Evolutionary conservation across 2,329 filamentous ascomycete species (phyloP), one percentile per base, ranked within the genome.

Genomic region (Pseudocercospora fuligena): DNA sequence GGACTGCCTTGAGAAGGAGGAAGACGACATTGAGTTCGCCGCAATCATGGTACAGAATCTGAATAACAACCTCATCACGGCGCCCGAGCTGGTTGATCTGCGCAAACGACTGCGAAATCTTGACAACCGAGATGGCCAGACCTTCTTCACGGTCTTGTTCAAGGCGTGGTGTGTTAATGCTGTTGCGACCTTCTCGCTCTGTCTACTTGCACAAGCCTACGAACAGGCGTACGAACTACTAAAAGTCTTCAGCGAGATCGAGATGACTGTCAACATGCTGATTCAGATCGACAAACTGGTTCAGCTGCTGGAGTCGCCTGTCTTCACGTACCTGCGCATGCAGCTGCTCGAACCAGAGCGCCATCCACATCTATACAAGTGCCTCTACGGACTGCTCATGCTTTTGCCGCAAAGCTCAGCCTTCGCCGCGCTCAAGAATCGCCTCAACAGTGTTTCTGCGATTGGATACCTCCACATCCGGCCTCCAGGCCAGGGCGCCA

Each of bases 11-110:
- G 95, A 98, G 79, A 97, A 94, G 76, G 95, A 99, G 78, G 95
- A 98, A 72, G 82, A 86, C 80, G 95, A 99, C 77, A 89, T 99
- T 49, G 96, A 99, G 78, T 99, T 99, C 80, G 94, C 95, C 16
- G 97, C 94, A 77, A 98, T 99, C 74, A 99, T 99, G 95, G 93
- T 99, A 31, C 95, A 99, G 78, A 98, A 98, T 75, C 85, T 99
- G 61, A 99, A 99, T 82, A 99, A 99, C 79, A 99, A 99, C 74
- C 89, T 99, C 63, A 97, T 99, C 71, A 99, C 96, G 1, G 95
- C 96, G 0, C 95, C 96, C 0, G 94, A 99, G 79, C 84, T 99
- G 31, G 89, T 92, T 1, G 96, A 98, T 73, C 84, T 99, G 69
- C 89, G 95, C 54, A 97, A 97, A 78, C 86, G 95, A 51, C 82